These are phyloP conservation scores for Euptelea pleiosperma DNA, from an alignment of 164 flowering plant species.

Conservation along the genomic window DNA sequence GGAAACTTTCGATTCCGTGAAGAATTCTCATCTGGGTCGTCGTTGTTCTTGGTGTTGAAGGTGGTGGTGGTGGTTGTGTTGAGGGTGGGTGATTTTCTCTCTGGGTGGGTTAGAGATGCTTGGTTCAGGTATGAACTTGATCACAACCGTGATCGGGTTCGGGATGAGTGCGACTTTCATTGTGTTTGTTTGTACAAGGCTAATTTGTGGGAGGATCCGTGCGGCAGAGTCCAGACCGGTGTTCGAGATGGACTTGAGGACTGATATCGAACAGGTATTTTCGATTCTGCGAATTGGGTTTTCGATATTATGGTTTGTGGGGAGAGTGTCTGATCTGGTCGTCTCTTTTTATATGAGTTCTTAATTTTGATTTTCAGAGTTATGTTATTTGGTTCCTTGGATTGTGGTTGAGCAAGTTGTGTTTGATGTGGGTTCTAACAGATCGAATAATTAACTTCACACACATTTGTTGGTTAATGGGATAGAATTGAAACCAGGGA, in stretches of 20 bases:
- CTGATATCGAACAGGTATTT: slow-evolving; percentile 62
- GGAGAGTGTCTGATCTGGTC: slow-evolving; percentile 2
- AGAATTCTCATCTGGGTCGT: slow-evolving; percentile 15
- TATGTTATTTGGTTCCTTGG: background rate
- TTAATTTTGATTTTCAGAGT: background rate
- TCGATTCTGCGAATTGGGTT: background rate
- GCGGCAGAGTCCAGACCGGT: slow-evolving; percentile 34
- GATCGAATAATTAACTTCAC: background rate
- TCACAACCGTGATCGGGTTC: slow-evolving; percentile 75
- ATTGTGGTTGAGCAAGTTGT: slow-evolving; percentile 1
- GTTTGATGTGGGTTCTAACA: slow-evolving; percentile 4
- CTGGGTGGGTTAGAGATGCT: slow-evolving; percentile 27
- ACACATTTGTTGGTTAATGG: slow-evolving; percentile 1
- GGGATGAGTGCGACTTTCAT: slow-evolving; percentile 81
- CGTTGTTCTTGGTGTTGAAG: background rate
- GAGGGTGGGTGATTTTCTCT: too few species aligned
- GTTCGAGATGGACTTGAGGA: slow-evolving; percentile 47
- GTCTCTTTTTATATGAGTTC: background rate
- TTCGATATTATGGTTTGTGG: too few species aligned
- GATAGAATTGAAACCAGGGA: too few species aligned
- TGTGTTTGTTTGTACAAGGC: slow-evolving; percentile 68
- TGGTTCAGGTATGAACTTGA: slow-evolving; percentile 60
- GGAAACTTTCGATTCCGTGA: background rate
- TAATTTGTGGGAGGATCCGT: slow-evolving; percentile 68
- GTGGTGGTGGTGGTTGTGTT: too few species aligned